These are phyloP conservation scores for Lyophyllum decastes DNA, from an alignment of 768 basidiomycete species.

Conservation along the genomic window DNA sequence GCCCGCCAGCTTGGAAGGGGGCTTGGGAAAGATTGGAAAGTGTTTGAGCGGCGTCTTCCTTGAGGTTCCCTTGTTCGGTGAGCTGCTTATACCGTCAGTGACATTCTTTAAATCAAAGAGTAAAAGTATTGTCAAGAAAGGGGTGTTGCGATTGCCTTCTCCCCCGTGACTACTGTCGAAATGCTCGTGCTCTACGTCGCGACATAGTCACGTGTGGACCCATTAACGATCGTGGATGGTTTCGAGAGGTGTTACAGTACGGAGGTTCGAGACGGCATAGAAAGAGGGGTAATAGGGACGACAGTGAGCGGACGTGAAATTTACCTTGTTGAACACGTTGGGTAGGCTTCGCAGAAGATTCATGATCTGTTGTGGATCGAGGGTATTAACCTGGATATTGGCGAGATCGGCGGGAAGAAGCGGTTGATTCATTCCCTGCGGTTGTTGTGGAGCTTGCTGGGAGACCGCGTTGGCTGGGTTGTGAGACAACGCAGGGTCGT, in stretches of 20 bases:
- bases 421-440: slow-evolving; percentile 24
- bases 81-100: slow-evolving; percentile 29
- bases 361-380: slow-evolving; percentile 61
- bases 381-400: slow-evolving; percentile 26
- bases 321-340: slow-evolving; percentile 58
- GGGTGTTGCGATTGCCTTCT: slow-evolving; percentile 2
- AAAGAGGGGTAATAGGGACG: slow-evolving; percentile 6
- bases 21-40: slow-evolving; percentile 55
- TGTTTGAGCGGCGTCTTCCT: slow-evolving; percentile 64
- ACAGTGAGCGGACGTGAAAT: slow-evolving; percentile 13
- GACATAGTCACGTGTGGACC: slow-evolving; percentile 37
- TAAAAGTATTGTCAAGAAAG: background rate
- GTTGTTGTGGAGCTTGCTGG: slow-evolving; percentile 29
- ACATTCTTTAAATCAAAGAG: background rate
- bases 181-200: slow-evolving; percentile 40
- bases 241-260: slow-evolving; percentile 9
- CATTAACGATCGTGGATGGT: slow-evolving; percentile 24
- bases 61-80: slow-evolving; percentile 48
- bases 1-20: slow-evolving; percentile 29
- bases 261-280: background rate
- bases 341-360: slow-evolving; percentile 58
- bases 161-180: slow-evolving; percentile 38
- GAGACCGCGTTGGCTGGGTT: slow-evolving; percentile 26
- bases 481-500: slow-evolving; percentile 41
- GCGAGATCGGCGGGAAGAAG: slow-evolving; percentile 26